Evolutionary conservation across 371 early-diverging fungal species (phyloP), one percentile per base, ranked within the genome.

Genomic region (Coemansia sp.): DNA sequence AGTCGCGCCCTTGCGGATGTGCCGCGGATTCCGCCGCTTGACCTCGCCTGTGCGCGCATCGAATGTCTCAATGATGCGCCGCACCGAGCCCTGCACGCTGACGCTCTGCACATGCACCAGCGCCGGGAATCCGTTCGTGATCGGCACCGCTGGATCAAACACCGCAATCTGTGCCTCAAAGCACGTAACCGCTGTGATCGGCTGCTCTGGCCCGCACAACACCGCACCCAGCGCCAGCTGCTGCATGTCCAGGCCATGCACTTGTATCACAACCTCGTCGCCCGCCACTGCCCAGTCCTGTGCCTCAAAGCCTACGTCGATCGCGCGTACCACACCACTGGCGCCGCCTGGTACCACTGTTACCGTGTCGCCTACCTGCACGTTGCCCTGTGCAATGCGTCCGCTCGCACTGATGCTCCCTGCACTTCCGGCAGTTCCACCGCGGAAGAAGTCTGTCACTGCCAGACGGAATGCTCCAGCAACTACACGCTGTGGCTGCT

Each of bases 221-320:
- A 96, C 88, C 14, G 90, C 89, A 0, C 96, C 95, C 16, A 84
- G 79, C 37, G 91, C 89, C 64, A 51, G 65, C 63, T 92, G 90
- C 71, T 88, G 80, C 18, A 91, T 87, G 71, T 97, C 97, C 11
- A 94, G 67, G 16, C 91, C 92, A 30, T 85, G 71, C 25, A 97
- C 77, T 2, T 90, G 88, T 78, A 95, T 81, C 16, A 90, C 70
- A 0, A 94, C 90, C n/a, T 88, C 87, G 78, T 96, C 98, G 30
- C 98, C 97, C 5, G 95, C 95, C 3, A 86, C 96, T 7, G 94
- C 97, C 94, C 94, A 96, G 54, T 86, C 85, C 6, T 86, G 83
- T 0, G 86, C 63, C 57, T 88, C 88, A 54, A 90, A 88, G 57
- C 87, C 87, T 1, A 89, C 85, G 64, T 92, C 92, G 39, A 80